These are phyloP conservation scores for Silene coronaria DNA, from an alignment of 179 eudicot species.

Conservation along the genomic window DNA sequence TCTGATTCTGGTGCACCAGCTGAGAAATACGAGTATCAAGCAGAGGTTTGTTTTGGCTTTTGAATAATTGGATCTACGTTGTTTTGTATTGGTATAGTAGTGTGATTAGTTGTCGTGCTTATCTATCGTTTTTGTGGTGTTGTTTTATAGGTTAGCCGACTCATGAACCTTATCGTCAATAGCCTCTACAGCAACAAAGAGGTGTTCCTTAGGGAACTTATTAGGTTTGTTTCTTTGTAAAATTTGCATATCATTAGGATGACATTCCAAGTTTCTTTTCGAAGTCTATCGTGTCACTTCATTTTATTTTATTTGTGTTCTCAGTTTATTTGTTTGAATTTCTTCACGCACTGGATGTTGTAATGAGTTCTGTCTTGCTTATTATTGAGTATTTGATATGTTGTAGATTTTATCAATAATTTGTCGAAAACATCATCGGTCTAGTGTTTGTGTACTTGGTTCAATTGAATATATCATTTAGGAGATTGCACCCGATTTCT, in stretches of 20 bases:
- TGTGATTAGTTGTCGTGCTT: not conserved
- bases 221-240: conserved; percentile 44
- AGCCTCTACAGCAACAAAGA: conserved; percentile 96
- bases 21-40: conserved; percentile 92
- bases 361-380: no score
- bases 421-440: no score
- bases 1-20: conserved; percentile 37
- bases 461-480: no score
- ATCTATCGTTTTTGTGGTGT: conserved; percentile 10
- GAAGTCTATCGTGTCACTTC: no score
- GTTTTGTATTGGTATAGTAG: not conserved
- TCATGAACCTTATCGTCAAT: conserved; percentile 96
- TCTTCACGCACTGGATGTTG: no score
- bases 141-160: conserved; percentile 74
- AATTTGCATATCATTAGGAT: not conserved
- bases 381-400: no score
- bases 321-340: no score
- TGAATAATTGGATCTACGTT: not conserved
- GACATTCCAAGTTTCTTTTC: not conserved
- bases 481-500: no score
- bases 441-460: no score
- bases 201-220: conserved; percentile 86
- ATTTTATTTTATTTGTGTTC: no score
- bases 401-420: no score
- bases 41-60: conserved; percentile 50